Evolutionary conservation across 495 filamentous ascomycete species (phyloP), one percentile per base, ranked within the genome.

Genomic region (Mycothermus thermophilus): DNA sequence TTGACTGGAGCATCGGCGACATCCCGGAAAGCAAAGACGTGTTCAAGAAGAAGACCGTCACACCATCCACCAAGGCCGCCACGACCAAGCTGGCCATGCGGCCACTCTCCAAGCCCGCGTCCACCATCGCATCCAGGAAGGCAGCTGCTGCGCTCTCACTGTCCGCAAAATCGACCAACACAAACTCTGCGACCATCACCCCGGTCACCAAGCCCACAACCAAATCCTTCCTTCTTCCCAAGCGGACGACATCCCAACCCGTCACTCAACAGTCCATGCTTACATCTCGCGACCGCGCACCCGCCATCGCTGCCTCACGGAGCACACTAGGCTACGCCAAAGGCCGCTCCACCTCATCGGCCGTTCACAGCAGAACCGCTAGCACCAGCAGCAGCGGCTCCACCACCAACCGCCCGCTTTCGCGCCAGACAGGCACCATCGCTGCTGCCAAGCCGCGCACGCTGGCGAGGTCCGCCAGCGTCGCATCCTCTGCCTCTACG

Each of bases 241-340:
- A 49, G 54, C 16, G 66, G 60, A 47, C 48, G 61, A 16, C 67
- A 48, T 27, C 55, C 13, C 27, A 64, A 11, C 43, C 67, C 33
- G 47, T 63, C 34, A 41, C 59, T 17, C 36, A 46, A 33, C 28
- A n/a, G n/a, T n/a, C 59, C 13, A 52, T 41, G 23, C 66, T 57
- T 36, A 68, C 67, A 30, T 60, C 57, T 3, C 34, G 30, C 39
- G 39, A 46, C 64, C 74, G 63, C 66, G 71, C 34, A 59, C 73
- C 44, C 59, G 79, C 80, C 13, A 66, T 62, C 5, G 66, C 60
- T n/a, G 71, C 67, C 8, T 87, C 85, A 9, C 71, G 72, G 34
- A 80, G 71, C 30, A 93, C 86, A 0, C 57, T 94, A 18, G 85
- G 85, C 5, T 88, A 86, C 50, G 75, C 72, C 33, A 82, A 79